Evolutionary conservation across 768 basidiomycete species (phyloP), one percentile per base, ranked within the genome.

Genomic region (Panaeolus cyanescens): DNA sequence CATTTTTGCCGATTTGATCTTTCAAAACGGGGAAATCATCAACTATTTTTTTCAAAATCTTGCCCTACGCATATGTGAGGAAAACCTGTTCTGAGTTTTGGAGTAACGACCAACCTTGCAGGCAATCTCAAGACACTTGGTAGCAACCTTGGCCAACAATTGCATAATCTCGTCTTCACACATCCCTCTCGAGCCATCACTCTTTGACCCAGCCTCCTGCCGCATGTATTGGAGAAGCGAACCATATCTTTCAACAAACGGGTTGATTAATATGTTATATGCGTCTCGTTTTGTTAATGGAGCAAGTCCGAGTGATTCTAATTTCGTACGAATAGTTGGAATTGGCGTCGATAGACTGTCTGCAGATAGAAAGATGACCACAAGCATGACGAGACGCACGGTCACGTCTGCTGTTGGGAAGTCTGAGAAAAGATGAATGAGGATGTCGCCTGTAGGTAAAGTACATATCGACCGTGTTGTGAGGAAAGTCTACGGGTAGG

Each of bases 381-480:
- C 79, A n/a, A 93, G 80, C 74, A 95, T 85, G 58, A 90, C 89
- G 20, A 87, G 80, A 39, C 90, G 87, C 63, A 86, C 88, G 53
- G 77, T 77, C 20, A 81, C 79, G 67, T 90, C 83, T 6, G 77
- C 65, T 40, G 83, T 85, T 20, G 88, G 87, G 69, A 89, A 92
- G 68, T 92, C 91, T 50, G 75, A 71, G 70, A 83, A 88, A 42
- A 93, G 80, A 56, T 85, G 81, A 25, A 85, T 82, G 36, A 93
- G 79, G 32, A 81, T 81, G 66, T 80, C 79, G 57, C 78, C 79
- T 19, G 82, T 85, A 57, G 75, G 70, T 20, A 72, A 54, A 28
- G 74, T 79, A 22, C 83, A 85, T 61, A 92, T 84, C 5, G 88
- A 87, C 57, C 90, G 86, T 1, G 89, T 88, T 50, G 80, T 85